These are phyloP conservation scores for Podospora fimiseda DNA, from an alignment of 495 filamentous ascomycete species.

Conservation along the genomic window DNA sequence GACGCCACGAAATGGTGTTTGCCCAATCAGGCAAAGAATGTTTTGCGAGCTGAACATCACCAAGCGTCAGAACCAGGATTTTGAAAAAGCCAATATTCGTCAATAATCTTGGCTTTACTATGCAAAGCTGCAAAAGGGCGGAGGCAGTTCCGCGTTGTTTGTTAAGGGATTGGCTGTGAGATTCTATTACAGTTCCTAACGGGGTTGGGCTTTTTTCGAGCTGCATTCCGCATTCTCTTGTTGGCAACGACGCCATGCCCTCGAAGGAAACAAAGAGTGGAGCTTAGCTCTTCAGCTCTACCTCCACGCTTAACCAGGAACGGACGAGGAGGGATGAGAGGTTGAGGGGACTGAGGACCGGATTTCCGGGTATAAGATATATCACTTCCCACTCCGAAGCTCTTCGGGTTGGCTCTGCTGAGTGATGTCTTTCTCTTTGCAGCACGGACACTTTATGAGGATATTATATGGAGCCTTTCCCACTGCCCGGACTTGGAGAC, in stretches of 20 bases:
- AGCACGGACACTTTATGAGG: too few relatives aligned
- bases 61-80: conserved; percentile 1
- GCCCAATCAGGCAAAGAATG: conserved; percentile 12
- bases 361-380: background rate
- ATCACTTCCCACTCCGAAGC: background rate
- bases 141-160: conserved; percentile 1
- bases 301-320: background rate
- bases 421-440: too few relatives aligned
- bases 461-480: too few relatives aligned
- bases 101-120: conserved; percentile 9
- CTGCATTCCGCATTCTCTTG: background rate
- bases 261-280: background rate
- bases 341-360: background rate
- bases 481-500: too few relatives aligned
- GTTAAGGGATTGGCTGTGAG: background rate
- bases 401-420: too few relatives aligned
- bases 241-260: background rate
- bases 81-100: background rate
- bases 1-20: conserved; percentile 9
- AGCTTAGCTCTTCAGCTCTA: background rate
- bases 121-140: background rate
- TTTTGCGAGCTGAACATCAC: conserved; percentile 8
- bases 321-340: background rate
- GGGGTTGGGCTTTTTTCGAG: background rate
- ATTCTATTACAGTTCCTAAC: background rate